Base-by-base conservation (phyloP, 176 grass and related monocot genomes). In the Oryza meyeriana region DNA sequence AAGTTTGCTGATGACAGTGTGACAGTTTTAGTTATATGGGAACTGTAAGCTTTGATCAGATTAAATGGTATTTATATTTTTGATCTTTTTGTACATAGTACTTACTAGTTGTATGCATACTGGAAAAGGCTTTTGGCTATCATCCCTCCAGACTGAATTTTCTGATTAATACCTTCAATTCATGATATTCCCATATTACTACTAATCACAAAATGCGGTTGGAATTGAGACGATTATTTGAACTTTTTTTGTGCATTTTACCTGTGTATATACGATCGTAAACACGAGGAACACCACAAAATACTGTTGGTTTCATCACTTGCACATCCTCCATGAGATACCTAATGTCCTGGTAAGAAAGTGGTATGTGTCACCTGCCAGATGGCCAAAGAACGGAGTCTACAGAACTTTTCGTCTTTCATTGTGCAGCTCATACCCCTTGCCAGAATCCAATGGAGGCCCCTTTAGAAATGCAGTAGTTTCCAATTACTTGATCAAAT, bases 381-480 rank as follows among this genome's bases (percentile, higher is more conserved):
- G 48, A 62, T 36, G 11, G 18, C 27, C 38, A 78, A 85, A 29
- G 12, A 28, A 85, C 2, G 40, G 13, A 2, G 12, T 42, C 22
- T 0, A 45, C 3, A 25, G 1, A 70, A 81, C 8, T 75, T 17
- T 66, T 77, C 30, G 0, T 71, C 8, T 32, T 45, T 17, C 3
- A n/a, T 77, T 10, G 30, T 12, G 11, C 32, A 63, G 55, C 79
- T 68, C 61, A 1, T 95, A 98, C 95, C 92, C 87, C 95, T 91
- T 93, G 95, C 95, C 95, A 98, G 83, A 94, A 98, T 93, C 95
- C 95, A 59, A 98, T 86, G 71, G 92, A 95, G 72, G 95, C 92
- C 30, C 92, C 95, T 90, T 98, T 98, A 41, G 85, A 94, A 67
- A 98, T 98, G 89, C 90, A 98, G 82, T 94, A 98, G 72, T 88